These are phyloP conservation scores for Wickerhamiella kazuoi DNA, from an alignment of 805 yeast species.

Conservation along the genomic window DNA sequence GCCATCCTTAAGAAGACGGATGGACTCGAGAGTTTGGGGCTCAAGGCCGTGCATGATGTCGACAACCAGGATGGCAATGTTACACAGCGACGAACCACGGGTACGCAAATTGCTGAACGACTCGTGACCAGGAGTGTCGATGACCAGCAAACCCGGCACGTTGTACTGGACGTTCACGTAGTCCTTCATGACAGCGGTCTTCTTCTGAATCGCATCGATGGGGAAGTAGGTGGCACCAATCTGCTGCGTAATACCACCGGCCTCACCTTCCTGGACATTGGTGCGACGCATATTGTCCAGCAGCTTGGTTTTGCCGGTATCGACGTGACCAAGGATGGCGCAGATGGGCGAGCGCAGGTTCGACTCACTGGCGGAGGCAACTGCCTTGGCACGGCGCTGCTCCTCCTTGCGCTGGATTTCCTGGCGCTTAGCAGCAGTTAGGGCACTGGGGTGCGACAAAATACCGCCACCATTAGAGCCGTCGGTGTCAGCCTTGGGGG, in stretches of 20 bases:
- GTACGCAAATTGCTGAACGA: slow-evolving; percentile 93
- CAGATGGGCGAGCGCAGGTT: slow-evolving; percentile 96
- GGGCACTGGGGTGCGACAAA: slow-evolving; percentile 11
- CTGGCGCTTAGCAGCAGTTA: slow-evolving; percentile 23
- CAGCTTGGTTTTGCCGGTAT: slow-evolving; percentile 96
- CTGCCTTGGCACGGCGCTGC: slow-evolving; percentile 22
- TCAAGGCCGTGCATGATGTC: slow-evolving; percentile 99
- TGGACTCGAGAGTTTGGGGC: slow-evolving; percentile 92
- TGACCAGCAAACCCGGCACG: slow-evolving; percentile 91
- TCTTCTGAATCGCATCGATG: slow-evolving; percentile 75
- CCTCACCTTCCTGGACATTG: slow-evolving; percentile 99
- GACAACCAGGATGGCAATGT: slow-evolving; percentile 94
- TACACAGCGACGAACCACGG: slow-evolving; percentile 97
- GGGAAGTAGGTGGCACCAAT: slow-evolving; percentile 99
- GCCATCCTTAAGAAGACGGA: slow-evolving; percentile 79
- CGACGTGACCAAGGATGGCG: slow-evolving; percentile 98
- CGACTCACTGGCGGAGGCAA: slow-evolving; percentile 23
- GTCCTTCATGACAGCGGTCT: slow-evolving; percentile 79
- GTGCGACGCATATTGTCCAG: slow-evolving; percentile 96
- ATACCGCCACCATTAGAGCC: slow-evolving; percentile 17
- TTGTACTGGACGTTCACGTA: slow-evolving; percentile 68
- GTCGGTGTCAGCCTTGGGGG: slow-evolving; percentile 6
- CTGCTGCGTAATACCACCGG: slow-evolving; percentile 99
- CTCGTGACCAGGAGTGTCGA: slow-evolving; percentile 99
- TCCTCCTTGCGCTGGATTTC: slow-evolving; percentile 26